Conservation (phyloP, 345 rosid genomes). For the Sisymbrium altissimum region DNA sequence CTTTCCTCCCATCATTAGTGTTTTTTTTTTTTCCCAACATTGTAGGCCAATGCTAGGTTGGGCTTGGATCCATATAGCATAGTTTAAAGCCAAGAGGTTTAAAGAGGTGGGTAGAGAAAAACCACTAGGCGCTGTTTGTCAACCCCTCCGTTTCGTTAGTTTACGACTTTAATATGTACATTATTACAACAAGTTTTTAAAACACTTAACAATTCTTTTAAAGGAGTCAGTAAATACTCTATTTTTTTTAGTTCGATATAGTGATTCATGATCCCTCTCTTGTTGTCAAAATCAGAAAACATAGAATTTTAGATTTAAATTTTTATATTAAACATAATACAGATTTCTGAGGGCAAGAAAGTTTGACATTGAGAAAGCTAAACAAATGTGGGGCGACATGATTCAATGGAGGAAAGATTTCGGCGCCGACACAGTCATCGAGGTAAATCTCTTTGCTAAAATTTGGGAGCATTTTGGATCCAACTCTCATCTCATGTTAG, state of each 20-base stretch:
- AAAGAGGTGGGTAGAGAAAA: not conserved
- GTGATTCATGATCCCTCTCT: slow-evolving; percentile 2
- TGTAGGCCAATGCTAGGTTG: no score
- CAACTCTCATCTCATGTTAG: not conserved
- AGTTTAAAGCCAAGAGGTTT: no score
- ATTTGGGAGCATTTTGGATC: not conserved
- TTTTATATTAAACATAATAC: slow-evolving; percentile 12
- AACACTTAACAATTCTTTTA: no score
- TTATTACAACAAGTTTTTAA: not conserved
- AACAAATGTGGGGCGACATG: slow-evolving; percentile 99
- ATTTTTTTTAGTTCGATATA: not conserved
- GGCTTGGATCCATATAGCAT: not conserved
- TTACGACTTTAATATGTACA: not conserved
- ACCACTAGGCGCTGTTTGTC: not conserved
- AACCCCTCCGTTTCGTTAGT: not conserved
- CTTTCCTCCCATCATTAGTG: no score
- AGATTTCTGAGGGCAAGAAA: slow-evolving; percentile 98
- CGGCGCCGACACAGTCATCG: slow-evolving; percentile 72
- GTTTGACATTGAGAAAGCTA: slow-evolving; percentile 93
- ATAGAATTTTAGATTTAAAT: not conserved
- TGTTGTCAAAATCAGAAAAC: not conserved
- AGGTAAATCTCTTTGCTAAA: slow-evolving; percentile 45
- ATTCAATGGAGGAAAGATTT: slow-evolving; percentile 97
- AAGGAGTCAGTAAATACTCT: not conserved
- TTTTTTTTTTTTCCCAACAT: no score